phyloP scores from a whole-genome alignment of 495 filamentous ascomycete genomes.

The Umbilicaria muhlenbergii region DNA sequence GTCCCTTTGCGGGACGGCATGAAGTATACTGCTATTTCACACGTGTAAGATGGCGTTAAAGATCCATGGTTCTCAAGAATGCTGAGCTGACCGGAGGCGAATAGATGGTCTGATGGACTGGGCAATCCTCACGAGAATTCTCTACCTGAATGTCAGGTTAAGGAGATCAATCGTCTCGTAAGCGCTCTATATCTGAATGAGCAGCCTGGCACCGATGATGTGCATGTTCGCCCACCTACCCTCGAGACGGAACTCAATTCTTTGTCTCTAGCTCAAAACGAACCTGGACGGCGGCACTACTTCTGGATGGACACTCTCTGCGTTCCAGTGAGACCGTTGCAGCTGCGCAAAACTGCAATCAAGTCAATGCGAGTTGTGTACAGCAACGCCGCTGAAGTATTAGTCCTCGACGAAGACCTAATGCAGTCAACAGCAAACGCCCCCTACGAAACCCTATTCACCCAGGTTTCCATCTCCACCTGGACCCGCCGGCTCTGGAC shows the following conservation, averaged over 20 bases:
- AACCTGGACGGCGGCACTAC: neutral
- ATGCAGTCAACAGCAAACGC: neutral
- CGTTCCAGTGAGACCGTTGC: neutral
- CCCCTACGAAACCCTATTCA: slow-evolving; percentile 1
- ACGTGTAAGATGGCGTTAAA: slow-evolving; percentile 9
- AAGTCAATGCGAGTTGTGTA: neutral
- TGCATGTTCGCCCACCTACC: neutral
- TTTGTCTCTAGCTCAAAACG: neutral
- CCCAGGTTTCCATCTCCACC: slow-evolving; percentile 1
- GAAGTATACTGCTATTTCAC: slow-evolving; percentile 11
- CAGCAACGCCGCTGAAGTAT: neutral
- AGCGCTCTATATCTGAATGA: slow-evolving; percentile 1
- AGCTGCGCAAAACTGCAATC: slow-evolving; percentile 3
- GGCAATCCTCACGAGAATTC: slow-evolving; percentile 13
- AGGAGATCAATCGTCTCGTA: slow-evolving; percentile 4
- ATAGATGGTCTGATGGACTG: slow-evolving; percentile 12
- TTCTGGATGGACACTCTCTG: slow-evolving; percentile 12
- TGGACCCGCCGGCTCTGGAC: slow-evolving; percentile 15
- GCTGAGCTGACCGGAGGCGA: too few species aligned
- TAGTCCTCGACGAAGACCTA: neutral
- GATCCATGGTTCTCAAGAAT: too few species aligned
- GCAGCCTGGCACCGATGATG: too few species aligned
- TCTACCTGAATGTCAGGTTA: slow-evolving; percentile 9
- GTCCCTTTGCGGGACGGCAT: neutral
- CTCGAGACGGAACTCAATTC: neutral